phyloP scores from a whole-genome alignment of 2,329 filamentous ascomycete species.

The Penicillium nordicum region DNA sequence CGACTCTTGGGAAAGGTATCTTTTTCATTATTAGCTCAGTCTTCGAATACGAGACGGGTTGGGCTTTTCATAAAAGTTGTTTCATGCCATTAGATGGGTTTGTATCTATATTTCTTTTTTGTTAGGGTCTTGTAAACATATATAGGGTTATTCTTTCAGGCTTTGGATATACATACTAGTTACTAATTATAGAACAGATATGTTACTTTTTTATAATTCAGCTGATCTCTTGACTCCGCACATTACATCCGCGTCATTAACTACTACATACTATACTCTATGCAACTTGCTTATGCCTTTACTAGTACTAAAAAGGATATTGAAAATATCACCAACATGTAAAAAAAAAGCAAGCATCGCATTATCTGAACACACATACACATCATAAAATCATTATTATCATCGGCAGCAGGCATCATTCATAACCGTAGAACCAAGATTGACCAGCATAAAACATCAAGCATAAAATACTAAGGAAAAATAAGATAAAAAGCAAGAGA shows the following conservation, averaged over 20 bases:
- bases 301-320: neutral
- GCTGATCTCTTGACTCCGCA: neutral
- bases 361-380: constrained; percentile 6
- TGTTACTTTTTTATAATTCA: neutral
- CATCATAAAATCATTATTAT: constrained; percentile 19
- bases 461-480: constrained; percentile 6
- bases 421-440: neutral
- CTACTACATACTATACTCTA: neutral
- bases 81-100: neutral
- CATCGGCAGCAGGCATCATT: constrained; percentile 7
- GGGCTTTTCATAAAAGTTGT: neutral
- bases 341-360: neutral
- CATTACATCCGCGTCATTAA: neutral
- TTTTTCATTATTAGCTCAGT: neutral
- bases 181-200: neutral
- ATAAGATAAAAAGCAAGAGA: neutral
- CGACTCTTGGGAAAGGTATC: neutral
- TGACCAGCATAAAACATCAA: neutral
- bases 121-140: neutral
- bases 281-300: neutral
- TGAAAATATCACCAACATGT: neutral
- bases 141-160: neutral
- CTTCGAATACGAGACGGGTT: constrained; percentile 1
- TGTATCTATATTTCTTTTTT: neutral
- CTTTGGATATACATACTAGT: neutral